These are phyloP conservation scores for Agarophyton chilense DNA, from an alignment of 23 red algal genomes.

Conservation along the genomic window DNA sequence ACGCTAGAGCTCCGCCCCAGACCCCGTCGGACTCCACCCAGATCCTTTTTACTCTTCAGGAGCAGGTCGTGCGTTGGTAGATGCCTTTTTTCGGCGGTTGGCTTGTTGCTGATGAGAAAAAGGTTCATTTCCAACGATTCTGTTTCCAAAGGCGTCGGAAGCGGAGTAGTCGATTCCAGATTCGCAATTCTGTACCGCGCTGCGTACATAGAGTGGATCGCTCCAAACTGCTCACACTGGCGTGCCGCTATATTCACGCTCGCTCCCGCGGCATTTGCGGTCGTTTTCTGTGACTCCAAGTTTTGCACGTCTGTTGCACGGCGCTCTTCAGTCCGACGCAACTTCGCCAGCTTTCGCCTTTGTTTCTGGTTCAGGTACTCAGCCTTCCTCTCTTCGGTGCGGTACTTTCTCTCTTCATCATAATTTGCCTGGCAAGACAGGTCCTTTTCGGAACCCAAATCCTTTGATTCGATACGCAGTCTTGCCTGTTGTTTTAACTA, in stretches of 20 bases:
- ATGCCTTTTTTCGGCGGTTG: too few species aligned
- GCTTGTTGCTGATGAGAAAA: too few species aligned
- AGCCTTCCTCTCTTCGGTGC: background rate
- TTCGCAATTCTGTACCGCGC: background rate
- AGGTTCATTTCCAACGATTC: too few species aligned
- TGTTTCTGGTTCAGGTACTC: conserved; percentile 12
- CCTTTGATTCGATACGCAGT: background rate
- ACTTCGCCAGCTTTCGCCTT: background rate
- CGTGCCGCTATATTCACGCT: background rate
- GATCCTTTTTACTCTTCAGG: too few species aligned
- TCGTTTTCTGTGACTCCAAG: background rate
- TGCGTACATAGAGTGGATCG: background rate
- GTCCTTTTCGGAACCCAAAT: background rate
- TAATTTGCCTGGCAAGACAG: background rate
- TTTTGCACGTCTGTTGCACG: background rate
- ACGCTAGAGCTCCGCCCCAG: too few species aligned
- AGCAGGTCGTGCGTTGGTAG: too few species aligned
- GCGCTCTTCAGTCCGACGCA: background rate
- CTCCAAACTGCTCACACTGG: background rate
- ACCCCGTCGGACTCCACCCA: too few species aligned
- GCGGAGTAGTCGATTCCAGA: background rate
- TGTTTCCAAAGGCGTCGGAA: background rate
- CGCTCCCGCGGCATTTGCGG: background rate
- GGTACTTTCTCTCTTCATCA: background rate
- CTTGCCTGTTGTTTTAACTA: background rate